Evolutionary conservation across 2,329 filamentous ascomycete species (phyloP).

Genomic region (Fonsecaea erecta): DNA sequence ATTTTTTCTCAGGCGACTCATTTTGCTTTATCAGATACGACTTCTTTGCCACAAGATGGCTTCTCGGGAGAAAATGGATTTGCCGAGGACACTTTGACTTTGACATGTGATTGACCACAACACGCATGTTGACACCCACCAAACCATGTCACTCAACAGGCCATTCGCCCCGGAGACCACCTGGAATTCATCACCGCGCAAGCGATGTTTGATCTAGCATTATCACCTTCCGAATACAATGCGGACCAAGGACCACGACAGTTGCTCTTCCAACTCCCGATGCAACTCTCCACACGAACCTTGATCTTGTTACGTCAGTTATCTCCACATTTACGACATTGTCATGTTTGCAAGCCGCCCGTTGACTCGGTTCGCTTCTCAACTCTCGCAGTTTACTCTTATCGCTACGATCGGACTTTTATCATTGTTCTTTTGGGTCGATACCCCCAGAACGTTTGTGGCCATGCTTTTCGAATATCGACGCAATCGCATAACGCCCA

Average conservation of each 20-base stretch:
- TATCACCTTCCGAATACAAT: conserved; percentile 11
- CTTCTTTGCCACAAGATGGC: background rate
- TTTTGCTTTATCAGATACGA: background rate
- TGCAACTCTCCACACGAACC: background rate
- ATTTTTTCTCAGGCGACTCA: background rate
- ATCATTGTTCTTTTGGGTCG: conserved; percentile 12
- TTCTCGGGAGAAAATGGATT: background rate
- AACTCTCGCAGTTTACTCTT: background rate
- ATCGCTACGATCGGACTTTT: background rate
- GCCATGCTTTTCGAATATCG: background rate
- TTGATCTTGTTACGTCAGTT: conserved; percentile 10
- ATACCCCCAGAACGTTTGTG: conserved; percentile 14
- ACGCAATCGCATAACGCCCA: background rate
- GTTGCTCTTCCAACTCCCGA: background rate
- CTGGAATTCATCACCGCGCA: conserved; percentile 7
- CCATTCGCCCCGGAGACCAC: background rate
- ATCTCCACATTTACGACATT: conserved; percentile 19
- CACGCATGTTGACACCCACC: conserved; percentile 1
- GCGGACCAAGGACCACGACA: background rate
- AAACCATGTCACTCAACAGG: background rate
- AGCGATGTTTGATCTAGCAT: background rate
- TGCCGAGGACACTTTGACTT: conserved; percentile 17
- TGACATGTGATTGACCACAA: conserved; percentile 24
- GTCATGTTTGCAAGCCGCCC: background rate
- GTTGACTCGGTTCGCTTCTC: background rate